These are phyloP conservation scores for Mesotaenium endlicherianum DNA, from an alignment of 139 green algal genomes.

Conservation along the genomic window DNA sequence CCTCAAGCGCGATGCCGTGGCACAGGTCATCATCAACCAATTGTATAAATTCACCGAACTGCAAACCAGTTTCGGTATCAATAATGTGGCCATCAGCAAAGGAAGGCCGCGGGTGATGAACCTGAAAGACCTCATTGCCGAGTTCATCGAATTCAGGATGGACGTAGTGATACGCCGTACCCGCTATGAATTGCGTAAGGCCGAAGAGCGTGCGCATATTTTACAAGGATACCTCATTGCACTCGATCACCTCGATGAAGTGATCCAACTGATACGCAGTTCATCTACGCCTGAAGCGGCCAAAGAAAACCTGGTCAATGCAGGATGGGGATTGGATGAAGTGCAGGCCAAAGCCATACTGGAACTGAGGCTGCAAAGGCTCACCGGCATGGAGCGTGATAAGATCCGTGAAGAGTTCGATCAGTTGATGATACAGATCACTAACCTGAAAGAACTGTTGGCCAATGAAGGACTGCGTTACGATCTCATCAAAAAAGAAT, in stretches of 20 bases:
- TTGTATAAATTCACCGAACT: background rate
- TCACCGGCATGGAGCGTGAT: background rate
- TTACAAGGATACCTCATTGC: too few relatives aligned
- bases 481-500: background rate
- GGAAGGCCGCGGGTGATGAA: background rate
- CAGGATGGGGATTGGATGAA: background rate
- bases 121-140: background rate
- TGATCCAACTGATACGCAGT: too few relatives aligned
- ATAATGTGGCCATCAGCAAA: background rate
- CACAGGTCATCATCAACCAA: background rate
- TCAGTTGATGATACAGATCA: background rate
- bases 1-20: background rate
- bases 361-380: background rate
- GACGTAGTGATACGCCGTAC: too few relatives aligned
- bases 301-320: background rate
- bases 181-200: too few relatives aligned
- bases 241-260: too few relatives aligned
- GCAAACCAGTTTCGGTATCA: background rate
- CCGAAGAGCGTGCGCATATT: too few relatives aligned
- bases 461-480: background rate
- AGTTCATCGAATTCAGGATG: background rate
- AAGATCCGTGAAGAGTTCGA: background rate
- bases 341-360: background rate
- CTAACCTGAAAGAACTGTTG: background rate
- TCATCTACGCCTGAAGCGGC: too few relatives aligned